phyloP scores from a whole-genome alignment of 2,329 filamentous ascomycete genomes.

The Scedosporium boydii region DNA sequence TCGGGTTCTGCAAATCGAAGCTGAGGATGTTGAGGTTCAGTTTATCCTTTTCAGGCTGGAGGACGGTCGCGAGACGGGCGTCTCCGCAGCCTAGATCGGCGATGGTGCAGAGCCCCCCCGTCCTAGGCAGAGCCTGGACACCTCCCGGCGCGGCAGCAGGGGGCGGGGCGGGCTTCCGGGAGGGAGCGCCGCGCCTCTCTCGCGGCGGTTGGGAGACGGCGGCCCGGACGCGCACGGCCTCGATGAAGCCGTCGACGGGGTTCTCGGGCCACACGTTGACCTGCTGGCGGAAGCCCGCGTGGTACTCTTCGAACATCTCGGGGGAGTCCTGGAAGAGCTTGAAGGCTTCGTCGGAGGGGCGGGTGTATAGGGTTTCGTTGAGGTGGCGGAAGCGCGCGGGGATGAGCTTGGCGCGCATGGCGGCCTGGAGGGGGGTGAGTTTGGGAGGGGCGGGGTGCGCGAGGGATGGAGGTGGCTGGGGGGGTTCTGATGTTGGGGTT shows the following conservation, averaged over 20 bases:
- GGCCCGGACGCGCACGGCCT: slow-evolving; percentile 59
- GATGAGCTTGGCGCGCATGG: slow-evolving; percentile 91
- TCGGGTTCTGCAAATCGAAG: slow-evolving; percentile 77
- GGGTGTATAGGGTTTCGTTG: slow-evolving; percentile 94
- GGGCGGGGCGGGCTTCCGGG: slow-evolving; percentile 13
- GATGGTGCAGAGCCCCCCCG: slow-evolving; percentile 63
- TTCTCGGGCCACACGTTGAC: slow-evolving; percentile 96
- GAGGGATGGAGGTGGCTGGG: slow-evolving; percentile 12
- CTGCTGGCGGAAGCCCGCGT: slow-evolving; percentile 91
- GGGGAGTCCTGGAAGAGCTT: slow-evolving; percentile 74
- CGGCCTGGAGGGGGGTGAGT: slow-evolving; percentile 83
- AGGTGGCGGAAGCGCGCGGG: slow-evolving; percentile 95
- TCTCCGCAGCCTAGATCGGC: slow-evolving; percentile 93
- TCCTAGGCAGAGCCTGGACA: slow-evolving; percentile 52
- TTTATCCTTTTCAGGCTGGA: slow-evolving; percentile 54
- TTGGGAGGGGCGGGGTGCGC: slow-evolving; percentile 30
- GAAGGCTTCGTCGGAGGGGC: slow-evolving; percentile 75
- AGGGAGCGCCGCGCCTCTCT: slow-evolving; percentile 12
- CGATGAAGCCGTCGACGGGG: slow-evolving; percentile 80
- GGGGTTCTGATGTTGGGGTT: slow-evolving; percentile 9
- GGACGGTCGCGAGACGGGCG: slow-evolving; percentile 63
- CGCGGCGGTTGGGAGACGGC: slow-evolving; percentile 28
- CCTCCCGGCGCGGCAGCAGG: slow-evolving; percentile 8
- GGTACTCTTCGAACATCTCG: slow-evolving; percentile 93
- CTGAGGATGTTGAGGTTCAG: slow-evolving; percentile 68